Percentiles rank a stretch among this genome's conserved stretches.
These are phyloP conservation scores for Apiotrichum sp. DNA, from an alignment of 1,284 basidiomycete genomes.

Conservation along the genomic window DNA sequence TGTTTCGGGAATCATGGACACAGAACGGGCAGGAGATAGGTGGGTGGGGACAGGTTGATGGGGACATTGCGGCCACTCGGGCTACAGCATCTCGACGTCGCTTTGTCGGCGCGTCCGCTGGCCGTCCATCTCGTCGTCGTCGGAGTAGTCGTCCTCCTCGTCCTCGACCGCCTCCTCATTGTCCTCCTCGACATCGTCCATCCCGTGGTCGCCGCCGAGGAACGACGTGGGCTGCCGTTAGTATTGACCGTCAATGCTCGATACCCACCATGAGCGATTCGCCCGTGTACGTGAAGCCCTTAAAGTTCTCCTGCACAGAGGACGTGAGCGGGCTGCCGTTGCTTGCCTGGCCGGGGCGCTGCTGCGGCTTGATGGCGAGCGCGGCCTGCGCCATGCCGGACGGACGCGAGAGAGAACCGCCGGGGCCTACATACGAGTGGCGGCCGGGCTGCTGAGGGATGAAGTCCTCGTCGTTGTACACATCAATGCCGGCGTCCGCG, in stretches of 20 bases:
- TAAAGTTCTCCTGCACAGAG: conserved; percentile 90
- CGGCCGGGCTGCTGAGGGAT: conserved; percentile 21
- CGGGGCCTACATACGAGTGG: conserved; percentile 45
- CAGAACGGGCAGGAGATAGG: too few relatives aligned
- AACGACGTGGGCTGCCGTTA: conserved; percentile 43
- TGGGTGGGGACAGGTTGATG: too few relatives aligned
- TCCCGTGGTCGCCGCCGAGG: conserved; percentile 39
- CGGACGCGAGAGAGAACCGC: conserved; percentile 35
- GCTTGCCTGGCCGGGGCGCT: conserved; percentile 19
- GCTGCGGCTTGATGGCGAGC: conserved; percentile 41
- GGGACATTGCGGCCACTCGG: background rate
- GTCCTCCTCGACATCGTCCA: conserved; percentile 44
- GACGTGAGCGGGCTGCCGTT: conserved; percentile 66
- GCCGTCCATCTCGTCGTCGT: conserved; percentile 42
- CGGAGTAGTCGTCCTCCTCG: conserved; percentile 42
- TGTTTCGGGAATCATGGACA: background rate
- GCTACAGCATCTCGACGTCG: conserved; percentile 45
- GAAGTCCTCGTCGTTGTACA: conserved; percentile 54
- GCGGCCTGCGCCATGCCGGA: conserved; percentile 29
- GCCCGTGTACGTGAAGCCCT: conserved; percentile 82
- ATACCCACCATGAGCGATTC: conserved; percentile 58
- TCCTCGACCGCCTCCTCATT: conserved; percentile 35
- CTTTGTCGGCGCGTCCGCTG: conserved; percentile 40
- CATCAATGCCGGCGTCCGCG: conserved; percentile 52
- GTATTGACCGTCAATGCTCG: background rate